These are phyloP conservation scores for Alectoria sarmentosa DNA, from an alignment of 495 filamentous ascomycete species.

Conservation along the genomic window DNA sequence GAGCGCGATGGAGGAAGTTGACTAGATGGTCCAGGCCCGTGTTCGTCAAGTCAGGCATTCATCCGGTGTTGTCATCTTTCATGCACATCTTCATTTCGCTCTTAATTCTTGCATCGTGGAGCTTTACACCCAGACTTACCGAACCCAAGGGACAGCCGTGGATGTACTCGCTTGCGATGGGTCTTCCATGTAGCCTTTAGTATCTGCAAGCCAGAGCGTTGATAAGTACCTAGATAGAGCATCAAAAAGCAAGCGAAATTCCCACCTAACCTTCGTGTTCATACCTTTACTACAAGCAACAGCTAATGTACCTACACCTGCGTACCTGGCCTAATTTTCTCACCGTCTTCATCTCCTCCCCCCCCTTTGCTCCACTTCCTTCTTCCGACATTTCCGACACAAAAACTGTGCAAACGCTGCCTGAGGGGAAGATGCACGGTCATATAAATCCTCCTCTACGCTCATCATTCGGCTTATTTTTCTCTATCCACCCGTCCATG, in stretches of 20 bases:
- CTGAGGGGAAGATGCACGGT: no score
- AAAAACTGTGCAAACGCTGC: no score
- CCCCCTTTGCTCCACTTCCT: neutral
- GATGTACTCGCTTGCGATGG: slow-evolving; percentile 8
- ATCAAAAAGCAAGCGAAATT: slow-evolving; percentile 14
- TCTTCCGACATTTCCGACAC: neutral
- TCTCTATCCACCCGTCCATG: neutral
- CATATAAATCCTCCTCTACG: neutral
- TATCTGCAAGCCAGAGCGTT: slow-evolving; percentile 15
- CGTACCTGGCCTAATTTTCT: no score
- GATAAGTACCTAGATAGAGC: slow-evolving; percentile 15
- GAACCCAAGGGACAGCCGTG: neutral
- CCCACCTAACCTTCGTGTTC: neutral
- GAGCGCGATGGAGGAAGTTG: slow-evolving; percentile 69
- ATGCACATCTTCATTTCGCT: slow-evolving; percentile 14
- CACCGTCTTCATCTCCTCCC: neutral
- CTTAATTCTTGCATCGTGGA: slow-evolving; percentile 14
- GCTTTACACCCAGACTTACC: slow-evolving; percentile 1
- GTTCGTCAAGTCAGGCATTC: slow-evolving; percentile 9
- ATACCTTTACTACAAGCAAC: neutral
- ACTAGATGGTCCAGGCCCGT: slow-evolving; percentile 42
- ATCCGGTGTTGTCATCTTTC: slow-evolving; percentile 16
- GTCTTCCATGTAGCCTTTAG: slow-evolving; percentile 15
- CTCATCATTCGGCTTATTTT: neutral
- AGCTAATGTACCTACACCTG: neutral